Conservation (phyloP, 352 stramenopile species). For the Saprolegnia diclina region DNA sequence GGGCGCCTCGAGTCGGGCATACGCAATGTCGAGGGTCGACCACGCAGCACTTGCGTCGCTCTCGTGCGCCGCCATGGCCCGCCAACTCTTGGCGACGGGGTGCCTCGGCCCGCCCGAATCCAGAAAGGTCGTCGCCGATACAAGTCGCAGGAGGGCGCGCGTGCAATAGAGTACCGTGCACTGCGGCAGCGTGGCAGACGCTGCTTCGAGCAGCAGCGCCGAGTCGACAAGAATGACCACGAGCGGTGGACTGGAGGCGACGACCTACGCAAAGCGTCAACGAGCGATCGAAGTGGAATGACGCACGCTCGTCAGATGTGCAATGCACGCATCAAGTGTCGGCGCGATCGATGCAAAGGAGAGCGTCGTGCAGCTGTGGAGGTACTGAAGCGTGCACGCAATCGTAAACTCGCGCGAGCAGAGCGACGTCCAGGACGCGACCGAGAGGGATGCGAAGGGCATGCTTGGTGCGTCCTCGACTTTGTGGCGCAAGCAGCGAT, state of each 20-base stretch:
- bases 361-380: neutral
- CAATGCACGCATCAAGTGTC: neutral
- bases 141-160: neutral
- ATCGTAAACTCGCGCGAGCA: constrained; percentile 12
- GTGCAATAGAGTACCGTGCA: neutral
- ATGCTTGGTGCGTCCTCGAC: too few species aligned
- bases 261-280: neutral
- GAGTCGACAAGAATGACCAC: constrained; percentile 16
- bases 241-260: neutral
- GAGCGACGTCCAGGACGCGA: constrained; percentile 1
- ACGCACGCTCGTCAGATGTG: neutral
- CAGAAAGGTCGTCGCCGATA: neutral
- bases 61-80: neutral
- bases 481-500: neutral
- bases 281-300: neutral
- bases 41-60: neutral
- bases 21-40: neutral
- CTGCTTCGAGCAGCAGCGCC: neutral
- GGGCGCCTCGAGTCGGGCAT: neutral
- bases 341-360: neutral
- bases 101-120: neutral
- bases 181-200: neutral
- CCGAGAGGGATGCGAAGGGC: neutral
- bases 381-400: constrained; percentile 10
- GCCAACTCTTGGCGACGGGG: neutral